Evolutionary conservation across 78 protist genomes (phyloP), one percentile per base, ranked within the genome.

Genomic region (Chrysochromulina tobinii): DNA sequence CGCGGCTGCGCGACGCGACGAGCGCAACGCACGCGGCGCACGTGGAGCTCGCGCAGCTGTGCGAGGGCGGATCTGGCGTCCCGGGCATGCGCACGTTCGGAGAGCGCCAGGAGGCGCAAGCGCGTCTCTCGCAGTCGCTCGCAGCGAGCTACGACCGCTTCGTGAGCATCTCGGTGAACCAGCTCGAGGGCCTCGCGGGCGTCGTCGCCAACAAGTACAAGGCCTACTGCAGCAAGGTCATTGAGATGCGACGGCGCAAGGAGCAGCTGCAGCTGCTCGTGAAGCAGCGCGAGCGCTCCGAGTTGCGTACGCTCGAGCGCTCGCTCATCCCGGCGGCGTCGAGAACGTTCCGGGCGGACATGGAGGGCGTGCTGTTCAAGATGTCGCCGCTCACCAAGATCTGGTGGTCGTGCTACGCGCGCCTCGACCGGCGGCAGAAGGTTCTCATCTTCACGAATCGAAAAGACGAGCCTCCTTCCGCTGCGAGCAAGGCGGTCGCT

Each of bases 221-320:
- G 53, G 79, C 79, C 23, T 69, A 69, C 51, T 69, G 79, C 79
- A 69, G 27, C 79, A 69, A 69, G 79, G 50, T n/a, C 27, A n/a
- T 69, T 2, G 79, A 69, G 51, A 11, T 69, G 50, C 79, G 79
- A 12, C 79, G 79, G 50, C 79, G 79, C 53, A 11, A n/a, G 50
- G 79, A 27, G 51, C 79, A 69, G 79, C 79, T 69, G 50, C 79
- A 69, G 79, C 79, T 69, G 14, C 3, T 69, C 51, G 55, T 38
- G 53, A 69, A 5, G 79, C 79, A 69, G 17, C 6, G 17, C 15
- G 79, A 69, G 51, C 79, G 79, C 53, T 11, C 79, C 25, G 79
- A 69, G 12, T 51, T 69, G 25, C 38, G 79, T 4, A 12, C 50
- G 51, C 79, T 69, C 79, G 79, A 69, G 51, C 38, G 79, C n/a